Evolutionary conservation across 768 basidiomycete species (phyloP).

Genomic region (Amylocystis lapponica): DNA sequence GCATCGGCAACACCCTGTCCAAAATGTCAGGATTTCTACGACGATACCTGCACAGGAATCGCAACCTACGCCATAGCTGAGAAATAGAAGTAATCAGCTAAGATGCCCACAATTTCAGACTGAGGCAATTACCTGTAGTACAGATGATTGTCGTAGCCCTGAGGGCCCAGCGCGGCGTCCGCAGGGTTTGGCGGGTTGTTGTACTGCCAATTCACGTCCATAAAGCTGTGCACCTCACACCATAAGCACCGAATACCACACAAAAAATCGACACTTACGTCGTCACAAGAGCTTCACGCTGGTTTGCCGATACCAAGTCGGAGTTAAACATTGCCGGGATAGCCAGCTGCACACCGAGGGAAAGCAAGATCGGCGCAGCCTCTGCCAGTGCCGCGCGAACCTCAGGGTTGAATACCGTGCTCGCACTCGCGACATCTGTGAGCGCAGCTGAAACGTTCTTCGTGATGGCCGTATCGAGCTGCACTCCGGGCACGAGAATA

Average conservation of each 20-base stretch:
- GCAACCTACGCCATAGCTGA: constrained; percentile 51
- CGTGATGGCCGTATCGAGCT: constrained; percentile 14
- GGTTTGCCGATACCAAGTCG: constrained; percentile 12
- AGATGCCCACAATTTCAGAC: too few species aligned
- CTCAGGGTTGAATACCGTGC: constrained; percentile 20
- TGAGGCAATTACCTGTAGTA: constrained; percentile 56
- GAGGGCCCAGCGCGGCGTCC: constrained; percentile 61
- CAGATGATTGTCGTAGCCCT: constrained; percentile 73
- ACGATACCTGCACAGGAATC: background rate
- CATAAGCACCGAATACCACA: background rate
- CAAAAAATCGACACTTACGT: constrained; percentile 24
- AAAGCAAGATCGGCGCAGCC: constrained; percentile 32
- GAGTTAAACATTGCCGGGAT: constrained; percentile 16
- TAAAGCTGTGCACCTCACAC: constrained; percentile 49
- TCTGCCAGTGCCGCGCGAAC: constrained; percentile 29
- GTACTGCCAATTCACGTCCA: constrained; percentile 77
- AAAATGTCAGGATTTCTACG: background rate
- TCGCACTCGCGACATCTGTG: constrained; percentile 6
- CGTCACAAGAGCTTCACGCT: constrained; percentile 27
- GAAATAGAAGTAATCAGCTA: background rate
- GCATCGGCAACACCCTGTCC: constrained; percentile 63
- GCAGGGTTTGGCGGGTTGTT: constrained; percentile 68
- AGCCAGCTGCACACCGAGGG: constrained; percentile 18
- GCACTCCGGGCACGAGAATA: constrained; percentile 35
- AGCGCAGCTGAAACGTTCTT: constrained; percentile 35